These are phyloP conservation scores for Kalaharituber pfeilii DNA, from an alignment of 2,329 filamentous ascomycete species.

Conservation along the genomic window DNA sequence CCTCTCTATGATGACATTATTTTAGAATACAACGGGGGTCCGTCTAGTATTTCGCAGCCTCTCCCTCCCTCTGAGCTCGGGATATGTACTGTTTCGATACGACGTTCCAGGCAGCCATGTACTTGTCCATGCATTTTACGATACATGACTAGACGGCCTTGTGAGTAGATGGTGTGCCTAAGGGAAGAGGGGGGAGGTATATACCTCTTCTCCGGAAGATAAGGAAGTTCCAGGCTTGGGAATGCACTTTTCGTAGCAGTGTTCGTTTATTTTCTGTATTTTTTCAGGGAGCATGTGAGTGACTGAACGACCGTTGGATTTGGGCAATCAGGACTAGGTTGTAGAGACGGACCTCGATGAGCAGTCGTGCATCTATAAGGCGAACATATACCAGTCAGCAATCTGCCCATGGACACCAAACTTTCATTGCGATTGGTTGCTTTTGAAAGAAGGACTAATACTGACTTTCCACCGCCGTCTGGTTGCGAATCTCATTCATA, in stretches of 20 bases:
- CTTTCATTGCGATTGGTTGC: neutral
- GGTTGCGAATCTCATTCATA: neutral
- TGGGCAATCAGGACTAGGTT: neutral
- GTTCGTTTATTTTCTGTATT: conserved; percentile 43
- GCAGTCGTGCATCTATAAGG: neutral
- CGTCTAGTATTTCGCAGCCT: neutral
- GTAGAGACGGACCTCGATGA: neutral
- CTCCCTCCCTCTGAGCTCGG: conserved; percentile 40
- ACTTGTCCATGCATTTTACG: conserved; percentile 67
- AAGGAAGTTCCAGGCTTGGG: conserved; percentile 50
- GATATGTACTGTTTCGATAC: conserved; percentile 51
- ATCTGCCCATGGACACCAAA: too few species aligned
- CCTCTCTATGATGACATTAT: too few species aligned
- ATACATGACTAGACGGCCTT: conserved; percentile 39
- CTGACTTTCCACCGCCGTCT: neutral
- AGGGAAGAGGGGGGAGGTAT: neutral
- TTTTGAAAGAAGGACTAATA: neutral
- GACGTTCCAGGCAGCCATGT: conserved; percentile 63
- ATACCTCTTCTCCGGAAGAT: conserved; percentile 41
- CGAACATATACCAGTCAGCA: neutral
- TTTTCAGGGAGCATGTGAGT: neutral
- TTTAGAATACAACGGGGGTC: too few species aligned
- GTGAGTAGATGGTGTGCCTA: neutral
- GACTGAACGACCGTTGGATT: too few species aligned
- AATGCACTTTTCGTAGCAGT: conserved; percentile 65